Conservation (phyloP, 306 rosid genomes). For the Canavalia gladiata region DNA sequence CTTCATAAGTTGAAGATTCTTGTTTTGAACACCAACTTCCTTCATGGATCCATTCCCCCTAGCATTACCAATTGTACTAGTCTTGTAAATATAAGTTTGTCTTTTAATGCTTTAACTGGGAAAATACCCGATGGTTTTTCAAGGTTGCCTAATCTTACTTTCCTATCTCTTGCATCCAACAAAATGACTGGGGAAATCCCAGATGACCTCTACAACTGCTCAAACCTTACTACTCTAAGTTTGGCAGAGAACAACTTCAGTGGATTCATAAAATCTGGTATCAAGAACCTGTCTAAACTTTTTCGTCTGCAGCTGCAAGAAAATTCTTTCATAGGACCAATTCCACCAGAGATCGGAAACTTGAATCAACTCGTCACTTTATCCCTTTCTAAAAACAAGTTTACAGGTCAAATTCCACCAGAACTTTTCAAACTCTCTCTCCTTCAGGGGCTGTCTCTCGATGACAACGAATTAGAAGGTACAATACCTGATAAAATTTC, state of each 20-base stretch:
- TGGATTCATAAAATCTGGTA: slow-evolving; percentile 68
- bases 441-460: slow-evolving; percentile 75
- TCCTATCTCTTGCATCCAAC: slow-evolving; percentile 59
- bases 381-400: slow-evolving; percentile 63
- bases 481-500: slow-evolving; percentile 68
- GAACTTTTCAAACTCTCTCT: slow-evolving; percentile 71
- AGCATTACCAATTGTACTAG: slow-evolving; percentile 78
- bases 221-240: slow-evolving; percentile 63
- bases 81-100: slow-evolving; percentile 59
- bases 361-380: slow-evolving; percentile 64
- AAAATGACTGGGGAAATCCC: slow-evolving; percentile 82
- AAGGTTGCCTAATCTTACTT: slow-evolving; percentile 71
- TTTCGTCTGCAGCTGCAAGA: slow-evolving; percentile 34
- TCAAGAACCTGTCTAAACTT: slow-evolving; percentile 70
- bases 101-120: slow-evolving; percentile 63
- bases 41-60: slow-evolving; percentile 73
- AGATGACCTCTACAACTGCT: slow-evolving; percentile 77
- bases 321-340: slow-evolving; percentile 74
- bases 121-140: slow-evolving; percentile 74
- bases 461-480: slow-evolving; percentile 69
- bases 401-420: slow-evolving; percentile 75
- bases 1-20: slow-evolving; percentile 74
- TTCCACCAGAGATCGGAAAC: slow-evolving; percentile 77
- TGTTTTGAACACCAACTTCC: slow-evolving; percentile 47
- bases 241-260: slow-evolving; percentile 61